Evolutionary conservation across 352 stramenopile species (phyloP), one percentile per base, ranked within the genome.

Genomic region (Phytophthora lateralis): DNA sequence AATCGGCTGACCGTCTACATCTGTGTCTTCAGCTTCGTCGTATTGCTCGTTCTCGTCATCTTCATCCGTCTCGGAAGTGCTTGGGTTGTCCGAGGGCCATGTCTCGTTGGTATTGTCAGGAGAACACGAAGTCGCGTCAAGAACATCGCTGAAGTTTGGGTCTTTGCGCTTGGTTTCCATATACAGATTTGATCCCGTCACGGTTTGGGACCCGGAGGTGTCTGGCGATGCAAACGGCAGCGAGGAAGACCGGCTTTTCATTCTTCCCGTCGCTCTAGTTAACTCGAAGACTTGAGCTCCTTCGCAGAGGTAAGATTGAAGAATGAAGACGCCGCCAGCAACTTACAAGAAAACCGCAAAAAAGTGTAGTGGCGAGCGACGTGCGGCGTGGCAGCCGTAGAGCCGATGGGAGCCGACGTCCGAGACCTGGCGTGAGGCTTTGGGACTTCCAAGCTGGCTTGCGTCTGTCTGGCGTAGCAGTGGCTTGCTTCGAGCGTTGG

Each of bases 331-430:
- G 32, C 52, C 37, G 41, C 51, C 51, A 66, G 46, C 64, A 60
- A 59, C 56, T 66, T 68, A 64, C 64, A 54, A 65, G 69, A 74
- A 74, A 76, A 44, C 64, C 18, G 64, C 69, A 35, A 75, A 75
- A 66, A 61, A 53, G 17, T 32, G 48, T 35, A 42, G 39, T 60
- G 49, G 50, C 24, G 55, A 70, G 68, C 63, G 55, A 71, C 37
- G 69, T 66, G 65, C 52, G 17, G 37, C n/a, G 69, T 70, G 34
- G 61, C 58, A 68, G 63, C 58, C 63, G 64, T 76, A 60, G 48
- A 73, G 63, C 55, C 55, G 52, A 67, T 69, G 64, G 49, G 67
- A 72, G 52, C 43, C 51, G 56, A n/a, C 55, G 56, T 46, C 20
- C 45, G 65, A 54, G 66, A 68, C 58, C 44, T 52, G 58, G 50